These are phyloP conservation scores for Austroboletus festivus DNA, from an alignment of 768 basidiomycete genomes.

Conservation along the genomic window DNA sequence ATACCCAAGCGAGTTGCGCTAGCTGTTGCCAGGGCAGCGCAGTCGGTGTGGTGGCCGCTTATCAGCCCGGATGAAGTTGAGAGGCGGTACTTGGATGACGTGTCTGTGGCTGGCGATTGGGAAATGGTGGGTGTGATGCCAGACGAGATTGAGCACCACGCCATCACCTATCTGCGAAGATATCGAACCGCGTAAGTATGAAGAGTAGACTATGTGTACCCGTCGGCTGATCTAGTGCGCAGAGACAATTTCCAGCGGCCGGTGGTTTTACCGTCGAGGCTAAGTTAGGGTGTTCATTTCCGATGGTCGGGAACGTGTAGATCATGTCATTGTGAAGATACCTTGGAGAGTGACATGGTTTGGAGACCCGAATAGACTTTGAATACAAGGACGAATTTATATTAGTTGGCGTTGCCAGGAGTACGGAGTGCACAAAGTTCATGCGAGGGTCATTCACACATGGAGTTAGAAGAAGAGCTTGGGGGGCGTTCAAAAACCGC, in stretches of 20 bases:
- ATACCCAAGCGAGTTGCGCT: conserved; percentile 74
- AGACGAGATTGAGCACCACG: conserved; percentile 81
- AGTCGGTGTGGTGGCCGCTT: conserved; percentile 85
- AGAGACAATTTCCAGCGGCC: conserved; percentile 70
- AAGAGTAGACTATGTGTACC: conserved; percentile 1
- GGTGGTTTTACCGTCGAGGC: conserved; percentile 58
- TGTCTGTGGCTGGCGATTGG: conserved; percentile 75
- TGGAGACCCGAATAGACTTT: conserved; percentile 24
- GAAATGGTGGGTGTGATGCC: conserved; percentile 76
- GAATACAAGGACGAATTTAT: conserved; percentile 19
- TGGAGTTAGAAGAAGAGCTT: conserved; percentile 11
- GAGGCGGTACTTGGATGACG: conserved; percentile 84
- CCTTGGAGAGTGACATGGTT: conserved; percentile 13
- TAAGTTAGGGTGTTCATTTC: conserved; percentile 32
- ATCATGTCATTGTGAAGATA: conserved; percentile 22
- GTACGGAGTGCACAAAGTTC: conserved; percentile 14
- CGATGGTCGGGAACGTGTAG: conserved; percentile 25
- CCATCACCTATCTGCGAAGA: conserved; percentile 85
- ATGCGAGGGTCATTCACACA: conserved; percentile 20
- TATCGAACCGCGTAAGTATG: conserved; percentile 82
- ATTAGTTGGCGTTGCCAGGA: conserved; percentile 32
- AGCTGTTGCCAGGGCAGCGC: conserved; percentile 58
- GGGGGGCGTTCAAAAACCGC: conserved; percentile 29
- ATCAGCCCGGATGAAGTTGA: conserved; percentile 88
- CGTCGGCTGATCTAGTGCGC: conserved; percentile 15